A percentile compares a stretch with the other conserved stretches of the same genome.
Conservation (phyloP, 108 stramenopile species). For the Conticribra weissflogii region DNA sequence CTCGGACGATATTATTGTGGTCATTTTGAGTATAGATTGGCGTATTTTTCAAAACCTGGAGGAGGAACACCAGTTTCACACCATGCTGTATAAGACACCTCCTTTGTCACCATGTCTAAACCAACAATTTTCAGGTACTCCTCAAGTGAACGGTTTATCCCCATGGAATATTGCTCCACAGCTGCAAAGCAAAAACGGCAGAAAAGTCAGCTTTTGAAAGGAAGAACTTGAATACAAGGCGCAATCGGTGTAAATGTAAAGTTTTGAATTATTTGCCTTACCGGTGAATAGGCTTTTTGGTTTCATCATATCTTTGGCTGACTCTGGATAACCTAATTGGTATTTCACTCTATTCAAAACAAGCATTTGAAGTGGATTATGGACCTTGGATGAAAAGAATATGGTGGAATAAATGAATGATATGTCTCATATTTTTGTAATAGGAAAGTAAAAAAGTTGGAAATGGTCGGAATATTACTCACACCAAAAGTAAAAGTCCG, state of each 20-base stretch:
- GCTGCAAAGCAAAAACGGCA: constrained; percentile 29
- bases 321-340: constrained; percentile 88
- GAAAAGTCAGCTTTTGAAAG: not conserved
- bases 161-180: constrained; percentile 88
- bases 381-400: constrained; percentile 47
- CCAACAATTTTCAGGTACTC: constrained; percentile 80
- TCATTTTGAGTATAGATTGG: constrained; percentile 1
- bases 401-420: no score
- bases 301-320: constrained; percentile 73
- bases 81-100: constrained; percentile 78
- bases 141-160: constrained; percentile 67
- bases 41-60: constrained; percentile 75
- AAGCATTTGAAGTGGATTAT: constrained; percentile 80
- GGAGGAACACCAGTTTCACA: constrained; percentile 79
- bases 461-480: no score
- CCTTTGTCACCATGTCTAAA: constrained; percentile 78
- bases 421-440: no score
- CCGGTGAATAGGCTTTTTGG: constrained; percentile 63
- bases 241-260: not conserved
- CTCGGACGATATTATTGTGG: no score
- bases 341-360: constrained; percentile 80
- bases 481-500: constrained; percentile 67
- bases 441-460: no score
- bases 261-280: constrained; percentile 10
- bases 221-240: not conserved